Evolutionary conservation across 2,329 filamentous ascomycete species (phyloP).

Genomic region (Escovopsis weberi): DNA sequence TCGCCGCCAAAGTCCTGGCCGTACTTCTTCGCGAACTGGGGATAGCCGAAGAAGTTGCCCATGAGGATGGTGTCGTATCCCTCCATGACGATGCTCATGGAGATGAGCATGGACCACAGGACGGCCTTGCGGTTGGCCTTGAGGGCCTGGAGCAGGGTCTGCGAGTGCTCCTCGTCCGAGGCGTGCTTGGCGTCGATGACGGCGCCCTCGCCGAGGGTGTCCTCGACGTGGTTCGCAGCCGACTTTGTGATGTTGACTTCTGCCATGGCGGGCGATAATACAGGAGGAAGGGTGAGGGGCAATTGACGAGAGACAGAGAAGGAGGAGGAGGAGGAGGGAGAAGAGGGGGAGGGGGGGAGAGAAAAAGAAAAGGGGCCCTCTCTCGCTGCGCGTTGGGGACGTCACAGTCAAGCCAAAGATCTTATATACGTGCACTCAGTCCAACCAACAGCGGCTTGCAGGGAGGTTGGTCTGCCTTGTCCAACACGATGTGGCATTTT

Average conservation of each 20-base stretch:
- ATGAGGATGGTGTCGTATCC: slow-evolving; percentile 23
- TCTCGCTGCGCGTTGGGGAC: no score
- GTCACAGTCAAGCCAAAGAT: no score
- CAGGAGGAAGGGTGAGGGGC: no score
- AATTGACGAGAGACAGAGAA: neutral
- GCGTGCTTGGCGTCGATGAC: slow-evolving; percentile 4
- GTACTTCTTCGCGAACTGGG: slow-evolving; percentile 5
- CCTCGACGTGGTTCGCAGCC: slow-evolving; percentile 1
- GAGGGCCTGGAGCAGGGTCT: slow-evolving; percentile 11
- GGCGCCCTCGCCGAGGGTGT: slow-evolving; percentile 2
- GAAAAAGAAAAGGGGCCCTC: no score
- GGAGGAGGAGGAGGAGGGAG: neutral
- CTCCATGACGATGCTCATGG: slow-evolving; percentile 27
- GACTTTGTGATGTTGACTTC: slow-evolving; percentile 2
- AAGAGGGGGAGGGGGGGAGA: no score
- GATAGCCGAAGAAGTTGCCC: slow-evolving; percentile 23
- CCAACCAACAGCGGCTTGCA: no score
- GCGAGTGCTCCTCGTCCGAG: slow-evolving; percentile 3
- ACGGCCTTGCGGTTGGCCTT: slow-evolving; percentile 20
- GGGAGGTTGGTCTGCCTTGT: no score
- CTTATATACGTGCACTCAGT: no score
- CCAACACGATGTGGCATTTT: no score
- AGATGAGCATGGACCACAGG: slow-evolving; percentile 21
- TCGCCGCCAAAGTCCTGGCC: slow-evolving; percentile 2
- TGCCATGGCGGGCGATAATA: neutral